phyloP scores from a whole-genome alignment of 2,329 filamentous ascomycete genomes.

The Diaporthe citri region DNA sequence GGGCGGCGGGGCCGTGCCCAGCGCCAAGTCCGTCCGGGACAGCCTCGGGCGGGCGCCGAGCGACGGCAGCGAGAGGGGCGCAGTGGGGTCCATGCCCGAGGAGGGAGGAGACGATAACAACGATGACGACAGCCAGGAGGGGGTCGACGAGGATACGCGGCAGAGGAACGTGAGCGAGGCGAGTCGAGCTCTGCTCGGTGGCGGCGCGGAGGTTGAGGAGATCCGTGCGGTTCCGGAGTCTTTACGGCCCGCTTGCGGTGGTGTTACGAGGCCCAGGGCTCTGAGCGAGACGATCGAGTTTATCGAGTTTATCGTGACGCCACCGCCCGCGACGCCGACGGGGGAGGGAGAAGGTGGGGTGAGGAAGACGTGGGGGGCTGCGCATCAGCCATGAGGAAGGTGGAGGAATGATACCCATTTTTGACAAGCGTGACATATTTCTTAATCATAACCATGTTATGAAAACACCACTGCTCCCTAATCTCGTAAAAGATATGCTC shows the following conservation, averaged over 20 bases:
- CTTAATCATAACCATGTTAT: neutral
- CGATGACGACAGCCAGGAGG: neutral
- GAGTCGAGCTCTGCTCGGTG: slow-evolving; percentile 32
- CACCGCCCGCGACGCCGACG: slow-evolving; percentile 30
- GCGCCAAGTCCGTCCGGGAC: slow-evolving; percentile 38
- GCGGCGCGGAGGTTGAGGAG: neutral
- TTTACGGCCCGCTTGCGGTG: slow-evolving; percentile 13
- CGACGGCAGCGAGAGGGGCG: slow-evolving; percentile 42
- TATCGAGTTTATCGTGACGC: slow-evolving; percentile 39
- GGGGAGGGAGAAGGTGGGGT: neutral
- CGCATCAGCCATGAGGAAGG: slow-evolving; percentile 2
- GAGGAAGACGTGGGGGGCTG: slow-evolving; percentile 31
- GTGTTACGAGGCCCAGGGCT: slow-evolving; percentile 31
- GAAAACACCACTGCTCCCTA: too few species aligned
- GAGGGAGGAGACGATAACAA: slow-evolving; percentile 30
- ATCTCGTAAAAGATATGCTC: neutral
- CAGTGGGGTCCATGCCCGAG: slow-evolving; percentile 26
- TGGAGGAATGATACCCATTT: slow-evolving; percentile 25
- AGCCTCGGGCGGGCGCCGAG: slow-evolving; percentile 42
- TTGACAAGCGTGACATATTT: slow-evolving; percentile 3
- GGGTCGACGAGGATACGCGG: neutral
- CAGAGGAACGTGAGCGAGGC: slow-evolving; percentile 32
- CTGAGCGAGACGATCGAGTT: slow-evolving; percentile 38
- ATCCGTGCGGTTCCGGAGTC: slow-evolving; percentile 5
- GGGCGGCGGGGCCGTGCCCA: slow-evolving; percentile 42